phyloP scores from a whole-genome alignment of 257 asterid genomes.

The Ligustrum vulgare region DNA sequence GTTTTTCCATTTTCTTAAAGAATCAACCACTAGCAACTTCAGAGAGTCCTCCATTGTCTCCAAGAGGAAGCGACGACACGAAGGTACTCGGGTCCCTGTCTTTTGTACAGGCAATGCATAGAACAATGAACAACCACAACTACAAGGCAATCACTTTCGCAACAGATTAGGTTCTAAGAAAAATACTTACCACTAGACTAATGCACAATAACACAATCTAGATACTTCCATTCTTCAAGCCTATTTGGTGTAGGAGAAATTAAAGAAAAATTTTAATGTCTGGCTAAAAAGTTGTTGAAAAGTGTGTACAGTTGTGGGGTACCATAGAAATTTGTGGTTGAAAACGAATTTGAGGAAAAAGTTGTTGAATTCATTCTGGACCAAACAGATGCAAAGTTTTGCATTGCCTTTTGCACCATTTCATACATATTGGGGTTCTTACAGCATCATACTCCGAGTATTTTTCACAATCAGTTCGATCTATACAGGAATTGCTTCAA shows the following conservation, averaged over 20 bases:
- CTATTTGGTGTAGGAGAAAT: too few relatives aligned
- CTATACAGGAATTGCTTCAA: constrained; percentile 55
- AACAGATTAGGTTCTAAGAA: not conserved
- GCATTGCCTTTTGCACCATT: not conserved
- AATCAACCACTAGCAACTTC: constrained; percentile 37
- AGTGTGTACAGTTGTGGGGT: too few relatives aligned
- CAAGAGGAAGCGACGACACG: constrained; percentile 62
- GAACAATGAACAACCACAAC: not conserved
- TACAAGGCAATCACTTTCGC: not conserved
- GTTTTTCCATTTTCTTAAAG: constrained; percentile 31
- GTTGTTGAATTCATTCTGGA: too few relatives aligned
- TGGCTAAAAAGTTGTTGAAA: too few relatives aligned
- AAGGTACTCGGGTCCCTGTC: constrained; percentile 40
- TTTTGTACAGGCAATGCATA: not conserved
- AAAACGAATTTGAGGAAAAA: too few relatives aligned
- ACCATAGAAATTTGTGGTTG: too few relatives aligned
- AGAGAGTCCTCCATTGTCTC: constrained; percentile 65
- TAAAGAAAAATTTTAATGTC: too few relatives aligned
- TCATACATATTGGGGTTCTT: not conserved
- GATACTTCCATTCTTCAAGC: not conserved
- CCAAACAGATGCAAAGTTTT: not conserved
- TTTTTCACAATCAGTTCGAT: constrained; percentile 12
- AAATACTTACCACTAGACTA: not conserved
- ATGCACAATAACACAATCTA: not conserved
- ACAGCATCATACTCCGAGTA: not conserved